Conservation (phyloP, 2,329 filamentous ascomycete genomes). For the Cryphonectria naterciae region DNA sequence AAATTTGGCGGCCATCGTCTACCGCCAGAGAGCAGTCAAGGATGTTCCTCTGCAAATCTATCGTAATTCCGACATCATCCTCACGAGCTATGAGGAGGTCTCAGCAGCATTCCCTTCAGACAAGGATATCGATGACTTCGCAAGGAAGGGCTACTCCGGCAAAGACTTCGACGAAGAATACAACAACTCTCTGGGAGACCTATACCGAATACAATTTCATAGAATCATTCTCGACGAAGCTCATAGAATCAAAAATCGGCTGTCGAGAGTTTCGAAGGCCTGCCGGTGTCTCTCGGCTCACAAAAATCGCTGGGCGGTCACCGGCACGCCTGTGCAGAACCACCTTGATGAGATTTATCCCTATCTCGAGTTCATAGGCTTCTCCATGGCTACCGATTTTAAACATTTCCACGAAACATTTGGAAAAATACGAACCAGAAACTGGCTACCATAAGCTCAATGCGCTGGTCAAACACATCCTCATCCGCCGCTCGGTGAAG, state of each 20-base stretch:
- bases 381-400: not conserved
- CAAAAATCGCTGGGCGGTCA: not conserved
- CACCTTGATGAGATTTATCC: not conserved
- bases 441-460: not conserved
- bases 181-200: not conserved
- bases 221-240: conserved; percentile 51
- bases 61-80: not conserved
- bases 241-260: conserved; percentile 56
- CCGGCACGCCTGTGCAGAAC: not conserved
- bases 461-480: not conserved
- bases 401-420: not conserved
- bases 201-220: conserved; percentile 14
- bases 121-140: not conserved
- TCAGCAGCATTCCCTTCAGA: not conserved
- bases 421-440: not conserved
- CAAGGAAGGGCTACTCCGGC: not conserved
- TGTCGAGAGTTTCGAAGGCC: not conserved
- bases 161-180: not conserved
- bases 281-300: not conserved
- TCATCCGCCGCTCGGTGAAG: not conserved
- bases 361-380: not conserved
- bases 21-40: not conserved
- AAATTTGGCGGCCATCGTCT: not conserved
- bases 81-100: not conserved
- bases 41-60: not conserved